A percentile compares a stretch with the other conserved stretches of the same genome.
Conservation (phyloP, 495 filamentous ascomycete species). For the Talaromyces thailandensis region DNA sequence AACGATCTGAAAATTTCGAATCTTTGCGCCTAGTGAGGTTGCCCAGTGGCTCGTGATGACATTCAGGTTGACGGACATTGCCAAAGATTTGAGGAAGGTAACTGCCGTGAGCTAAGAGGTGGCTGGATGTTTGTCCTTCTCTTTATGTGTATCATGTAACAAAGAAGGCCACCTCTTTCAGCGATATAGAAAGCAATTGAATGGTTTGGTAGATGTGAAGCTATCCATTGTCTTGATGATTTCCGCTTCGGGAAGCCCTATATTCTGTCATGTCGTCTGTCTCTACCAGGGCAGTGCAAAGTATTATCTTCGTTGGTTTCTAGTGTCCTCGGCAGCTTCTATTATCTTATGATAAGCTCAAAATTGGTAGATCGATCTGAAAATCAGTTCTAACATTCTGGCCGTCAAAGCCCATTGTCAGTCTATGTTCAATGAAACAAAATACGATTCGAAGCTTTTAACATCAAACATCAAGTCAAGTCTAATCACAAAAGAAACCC, state of each 20-base stretch:
- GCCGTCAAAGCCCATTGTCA: neutral
- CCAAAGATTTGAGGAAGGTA: neutral
- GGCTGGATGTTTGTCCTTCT: neutral
- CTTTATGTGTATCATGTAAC: neutral
- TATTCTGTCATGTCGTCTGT: neutral
- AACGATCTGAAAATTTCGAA: neutral
- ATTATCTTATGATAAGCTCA: neutral
- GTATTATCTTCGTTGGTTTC: neutral
- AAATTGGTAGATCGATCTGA: neutral
- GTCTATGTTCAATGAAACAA: neutral
- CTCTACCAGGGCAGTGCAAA: neutral
- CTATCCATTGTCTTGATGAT: neutral
- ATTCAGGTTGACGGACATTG: neutral
- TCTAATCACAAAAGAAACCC: neutral
- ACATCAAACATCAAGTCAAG: neutral
- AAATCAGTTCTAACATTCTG: neutral
- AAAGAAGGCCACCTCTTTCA: neutral
- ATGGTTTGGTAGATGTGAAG: neutral
- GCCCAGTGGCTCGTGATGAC: neutral
- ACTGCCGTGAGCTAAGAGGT: neutral
- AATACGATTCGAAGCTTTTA: neutral
- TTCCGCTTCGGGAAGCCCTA: neutral
- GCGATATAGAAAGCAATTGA: neutral
- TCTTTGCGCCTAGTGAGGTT: neutral
- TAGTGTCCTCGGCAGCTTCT: neutral